A percentile compares a stretch with the other conserved stretches of the same genome.
These are phyloP conservation scores for Willaertia magna DNA, from an alignment of 208 protist species.

Conservation along the genomic window DNA sequence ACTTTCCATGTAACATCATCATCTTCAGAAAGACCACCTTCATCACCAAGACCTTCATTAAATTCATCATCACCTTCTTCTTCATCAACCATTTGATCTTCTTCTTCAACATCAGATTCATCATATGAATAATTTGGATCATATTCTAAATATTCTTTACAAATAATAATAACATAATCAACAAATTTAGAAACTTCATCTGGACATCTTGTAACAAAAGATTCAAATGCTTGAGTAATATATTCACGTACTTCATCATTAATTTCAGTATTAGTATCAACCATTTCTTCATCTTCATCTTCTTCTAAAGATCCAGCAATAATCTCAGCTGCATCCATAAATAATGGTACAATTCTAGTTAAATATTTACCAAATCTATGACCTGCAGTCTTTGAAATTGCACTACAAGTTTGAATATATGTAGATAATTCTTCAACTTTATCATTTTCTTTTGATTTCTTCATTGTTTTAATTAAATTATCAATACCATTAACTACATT, in stretches of 20 bases:
- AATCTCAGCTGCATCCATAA: constrained; percentile 33
- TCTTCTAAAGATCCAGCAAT: constrained; percentile 45
- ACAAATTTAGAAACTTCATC: constrained; percentile 42
- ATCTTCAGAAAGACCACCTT: constrained; percentile 12
- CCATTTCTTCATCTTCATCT: neutral
- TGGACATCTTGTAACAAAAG: constrained; percentile 43
- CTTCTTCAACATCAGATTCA: constrained; percentile 36
- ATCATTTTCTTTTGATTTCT: constrained; percentile 9
- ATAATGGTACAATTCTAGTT: constrained; percentile 36
- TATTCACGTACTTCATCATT: constrained; percentile 20
- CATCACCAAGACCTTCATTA: neutral
- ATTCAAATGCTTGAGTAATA: constrained; percentile 45
- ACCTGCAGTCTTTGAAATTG: constrained; percentile 39
- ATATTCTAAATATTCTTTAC: constrained; percentile 42
- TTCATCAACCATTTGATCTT: constrained; percentile 27
- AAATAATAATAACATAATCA: constrained; percentile 29
- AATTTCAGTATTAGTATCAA: constrained; percentile 40
- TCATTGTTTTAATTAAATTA: constrained; percentile 29
- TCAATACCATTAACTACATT: constrained; percentile 36
- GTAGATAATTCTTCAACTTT: constrained; percentile 25
- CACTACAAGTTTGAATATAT: constrained; percentile 39
- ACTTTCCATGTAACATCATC: constrained; percentile 71
- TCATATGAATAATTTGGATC: constrained; percentile 63
- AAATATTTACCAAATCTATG: constrained; percentile 50
- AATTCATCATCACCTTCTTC: constrained; percentile 23